Evolutionary conservation across 1,284 basidiomycete genomes (phyloP).

Genomic region (Apiotrichum mycotoxinovorans): DNA sequence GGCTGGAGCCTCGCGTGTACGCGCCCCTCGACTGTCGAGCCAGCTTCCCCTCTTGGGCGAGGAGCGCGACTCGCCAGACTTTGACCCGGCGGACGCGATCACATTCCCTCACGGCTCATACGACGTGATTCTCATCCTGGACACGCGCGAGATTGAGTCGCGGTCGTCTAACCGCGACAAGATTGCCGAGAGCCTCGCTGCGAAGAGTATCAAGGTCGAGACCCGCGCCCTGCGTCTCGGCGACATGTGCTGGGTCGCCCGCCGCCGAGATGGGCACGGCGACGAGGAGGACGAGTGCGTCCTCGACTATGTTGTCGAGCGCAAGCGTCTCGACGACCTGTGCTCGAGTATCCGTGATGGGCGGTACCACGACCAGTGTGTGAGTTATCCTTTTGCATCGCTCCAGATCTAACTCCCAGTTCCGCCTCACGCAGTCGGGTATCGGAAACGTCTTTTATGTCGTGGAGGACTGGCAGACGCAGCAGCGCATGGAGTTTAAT

Average conservation of each 20-base stretch:
- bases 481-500: slow-evolving; percentile 39
- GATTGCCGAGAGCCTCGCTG: slow-evolving; percentile 41
- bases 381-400: slow-evolving; percentile 24
- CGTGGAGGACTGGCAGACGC: slow-evolving; percentile 55
- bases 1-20: neutral
- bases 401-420: slow-evolving; percentile 40
- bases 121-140: slow-evolving; percentile 56
- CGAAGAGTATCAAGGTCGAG: slow-evolving; percentile 52
- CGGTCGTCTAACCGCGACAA: slow-evolving; percentile 45
- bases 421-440: slow-evolving; percentile 53
- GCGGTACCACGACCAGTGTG: slow-evolving; percentile 58
- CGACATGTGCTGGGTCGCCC: slow-evolving; percentile 59
- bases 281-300: slow-evolving; percentile 53
- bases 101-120: slow-evolving; percentile 53
- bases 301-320: slow-evolving; percentile 57
- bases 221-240: slow-evolving; percentile 54
- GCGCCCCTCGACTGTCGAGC: slow-evolving; percentile 30
- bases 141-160: slow-evolving; percentile 55
- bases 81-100: slow-evolving; percentile 44
- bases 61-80: slow-evolving; percentile 18
- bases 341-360: slow-evolving; percentile 55
- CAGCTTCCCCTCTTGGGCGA: slow-evolving; percentile 26
- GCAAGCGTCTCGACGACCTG: slow-evolving; percentile 58
- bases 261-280: slow-evolving; percentile 38
- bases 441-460: slow-evolving; percentile 56